Percentiles rank a stretch among this genome's conserved stretches.
Evolutionary conservation across 1,284 basidiomycete genomes (phyloP).

Genomic region (Irpex lacteus): DNA sequence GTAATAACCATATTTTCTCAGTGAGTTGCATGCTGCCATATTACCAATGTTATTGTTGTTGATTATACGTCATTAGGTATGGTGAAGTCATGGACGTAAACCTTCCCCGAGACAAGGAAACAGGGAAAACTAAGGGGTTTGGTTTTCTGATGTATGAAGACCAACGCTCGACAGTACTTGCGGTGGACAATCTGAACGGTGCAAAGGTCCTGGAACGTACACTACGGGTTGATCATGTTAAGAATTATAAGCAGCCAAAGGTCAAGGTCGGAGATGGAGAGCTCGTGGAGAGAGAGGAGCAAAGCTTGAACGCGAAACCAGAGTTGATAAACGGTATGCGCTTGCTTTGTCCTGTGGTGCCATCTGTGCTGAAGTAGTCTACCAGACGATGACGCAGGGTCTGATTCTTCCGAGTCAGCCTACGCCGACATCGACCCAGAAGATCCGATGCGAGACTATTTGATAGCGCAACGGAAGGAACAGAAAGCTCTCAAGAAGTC

Average conservation of each 20-base stretch:
- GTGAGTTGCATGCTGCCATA: conserved; percentile 43
- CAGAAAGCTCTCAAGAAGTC: conserved; percentile 60
- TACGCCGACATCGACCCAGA: conserved; percentile 84
- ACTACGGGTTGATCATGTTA: conserved; percentile 92
- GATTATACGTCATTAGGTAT: conserved; percentile 52
- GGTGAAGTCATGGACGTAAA: conserved; percentile 96
- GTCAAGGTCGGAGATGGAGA: conserved; percentile 84
- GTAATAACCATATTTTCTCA: conserved; percentile 98
- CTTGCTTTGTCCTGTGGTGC: not conserved
- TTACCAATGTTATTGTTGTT: not conserved
- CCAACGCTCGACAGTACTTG: conserved; percentile 92
- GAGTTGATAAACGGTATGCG: conserved; percentile 62
- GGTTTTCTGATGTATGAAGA: conserved; percentile 99
- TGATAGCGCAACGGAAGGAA: conserved; percentile 68
- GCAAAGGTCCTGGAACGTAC: conserved; percentile 85
- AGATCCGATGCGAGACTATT: conserved; percentile 96
- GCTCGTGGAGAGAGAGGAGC: conserved; percentile 80
- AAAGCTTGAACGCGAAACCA: conserved; percentile 83
- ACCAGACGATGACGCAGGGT: conserved; percentile 50
- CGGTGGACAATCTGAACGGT: conserved; percentile 98
- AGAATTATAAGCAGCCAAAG: conserved; percentile 88
- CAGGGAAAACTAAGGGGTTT: conserved; percentile 88
- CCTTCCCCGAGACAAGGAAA: conserved; percentile 89
- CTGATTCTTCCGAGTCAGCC: conserved; percentile 65
- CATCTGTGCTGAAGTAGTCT: not conserved